Percentiles rank a stretch among this genome's conserved stretches.
Conservation (phyloP, 805 yeast genomes). For the Cyberlindnera xylosilytica region DNA sequence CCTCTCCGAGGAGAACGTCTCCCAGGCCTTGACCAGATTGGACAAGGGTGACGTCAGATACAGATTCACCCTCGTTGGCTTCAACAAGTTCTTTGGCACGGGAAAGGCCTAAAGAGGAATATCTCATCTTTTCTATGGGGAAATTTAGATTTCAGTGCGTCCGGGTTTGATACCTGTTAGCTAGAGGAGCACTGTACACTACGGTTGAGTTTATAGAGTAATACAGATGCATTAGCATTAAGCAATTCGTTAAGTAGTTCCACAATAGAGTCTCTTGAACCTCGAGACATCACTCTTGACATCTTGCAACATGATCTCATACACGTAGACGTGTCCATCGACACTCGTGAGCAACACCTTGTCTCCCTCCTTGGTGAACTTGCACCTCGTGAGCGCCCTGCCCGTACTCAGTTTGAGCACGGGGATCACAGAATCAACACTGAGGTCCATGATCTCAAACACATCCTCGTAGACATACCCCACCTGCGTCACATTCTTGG, state of each 20-base stretch:
- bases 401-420: slow-evolving; percentile 15
- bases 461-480: slow-evolving; percentile 29
- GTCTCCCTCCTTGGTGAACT: slow-evolving; percentile 20
- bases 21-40: slow-evolving; percentile 52
- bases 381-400: slow-evolving; percentile 13
- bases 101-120: slow-evolving; percentile 28
- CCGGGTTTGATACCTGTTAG: too few species aligned
- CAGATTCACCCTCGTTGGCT: slow-evolving; percentile 60
- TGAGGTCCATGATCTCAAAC: slow-evolving; percentile 32
- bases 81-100: slow-evolving; percentile 36
- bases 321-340: slow-evolving; percentile 17
- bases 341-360: slow-evolving; percentile 16
- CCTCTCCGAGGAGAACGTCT: slow-evolving; percentile 49
- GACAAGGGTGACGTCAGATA: slow-evolving; percentile 56
- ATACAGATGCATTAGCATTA: too few species aligned
- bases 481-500: slow-evolving; percentile 26
- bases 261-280: slow-evolving; percentile 21
- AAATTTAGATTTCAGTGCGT: too few species aligned
- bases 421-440: slow-evolving; percentile 26
- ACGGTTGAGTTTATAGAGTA: neutral
- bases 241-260: neutral
- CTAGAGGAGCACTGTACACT: too few species aligned
- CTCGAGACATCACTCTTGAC: slow-evolving; percentile 16
- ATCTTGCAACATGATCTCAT: slow-evolving; percentile 16
- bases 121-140: too few species aligned